These are phyloP conservation scores for Cynanchum wilfordii DNA, from an alignment of 257 asterid genomes.

Conservation along the genomic window DNA sequence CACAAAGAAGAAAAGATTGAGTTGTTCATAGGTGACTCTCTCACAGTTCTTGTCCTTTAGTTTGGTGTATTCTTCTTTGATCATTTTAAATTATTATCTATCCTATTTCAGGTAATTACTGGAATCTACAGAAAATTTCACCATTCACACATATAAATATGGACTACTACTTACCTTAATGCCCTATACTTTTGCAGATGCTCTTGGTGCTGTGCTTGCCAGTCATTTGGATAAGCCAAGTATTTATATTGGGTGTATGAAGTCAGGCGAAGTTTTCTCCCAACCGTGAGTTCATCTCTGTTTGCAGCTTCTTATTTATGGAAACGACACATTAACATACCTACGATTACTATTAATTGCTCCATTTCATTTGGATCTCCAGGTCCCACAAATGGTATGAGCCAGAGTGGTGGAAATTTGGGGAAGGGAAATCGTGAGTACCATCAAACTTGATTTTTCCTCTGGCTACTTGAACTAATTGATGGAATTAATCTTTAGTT, in stretches of 20 bases:
- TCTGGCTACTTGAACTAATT: conserved; percentile 9
- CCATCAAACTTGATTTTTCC: conserved; percentile 11
- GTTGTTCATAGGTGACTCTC: no score
- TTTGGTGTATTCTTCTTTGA: no score
- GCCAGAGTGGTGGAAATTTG: conserved; percentile 98
- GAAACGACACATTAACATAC: background rate
- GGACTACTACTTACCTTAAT: conserved; percentile 14
- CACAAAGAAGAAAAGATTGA: no score
- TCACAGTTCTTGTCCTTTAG: no score
- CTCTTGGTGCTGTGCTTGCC: conserved; percentile 68
- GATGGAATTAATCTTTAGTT: background rate
- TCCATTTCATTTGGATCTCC: conserved; percentile 18
- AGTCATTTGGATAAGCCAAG: conserved; percentile 72
- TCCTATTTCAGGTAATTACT: no score
- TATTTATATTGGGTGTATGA: conserved; percentile 88
- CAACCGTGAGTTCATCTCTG: conserved; percentile 52
- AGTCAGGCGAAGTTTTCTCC: conserved; percentile 88
- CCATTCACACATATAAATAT: background rate
- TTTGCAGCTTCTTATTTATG: background rate
- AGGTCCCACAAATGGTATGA: conserved; percentile 88
- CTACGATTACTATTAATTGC: background rate
- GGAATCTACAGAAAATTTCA: background rate
- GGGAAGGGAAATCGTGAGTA: conserved; percentile 91
- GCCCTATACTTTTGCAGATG: conserved; percentile 43
- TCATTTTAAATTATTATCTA: no score